Conservation (phyloP, 2,329 filamentous ascomycete species). For the Pseudocercospora ulei region DNA sequence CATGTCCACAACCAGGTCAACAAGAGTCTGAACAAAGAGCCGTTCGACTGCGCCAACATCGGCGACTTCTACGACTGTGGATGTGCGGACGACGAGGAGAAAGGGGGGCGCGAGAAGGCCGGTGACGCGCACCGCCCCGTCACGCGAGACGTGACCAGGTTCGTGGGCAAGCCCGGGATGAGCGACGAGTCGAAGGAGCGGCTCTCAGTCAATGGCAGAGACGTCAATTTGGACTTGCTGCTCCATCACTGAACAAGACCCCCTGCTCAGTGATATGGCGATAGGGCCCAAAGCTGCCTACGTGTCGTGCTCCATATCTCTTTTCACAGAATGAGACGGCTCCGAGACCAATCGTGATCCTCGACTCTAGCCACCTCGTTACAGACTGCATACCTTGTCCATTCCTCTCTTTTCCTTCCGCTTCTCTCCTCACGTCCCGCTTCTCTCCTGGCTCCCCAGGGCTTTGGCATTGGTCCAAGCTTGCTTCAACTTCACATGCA, state of each 20-base stretch:
- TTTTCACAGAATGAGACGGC: too few species aligned
- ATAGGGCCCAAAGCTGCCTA: too few species aligned
- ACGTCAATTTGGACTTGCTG: slow-evolving; percentile 29
- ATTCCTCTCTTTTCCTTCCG: too few species aligned
- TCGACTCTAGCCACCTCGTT: too few species aligned
- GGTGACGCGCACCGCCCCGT: slow-evolving; percentile 8
- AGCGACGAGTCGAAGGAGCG: slow-evolving; percentile 27
- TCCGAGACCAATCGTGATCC: too few species aligned
- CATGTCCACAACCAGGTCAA: slow-evolving; percentile 60
- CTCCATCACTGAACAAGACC: slow-evolving; percentile 4
- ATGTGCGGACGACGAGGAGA: slow-evolving; percentile 47
- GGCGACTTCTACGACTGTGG: slow-evolving; percentile 60
- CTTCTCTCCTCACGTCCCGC: too few species aligned
- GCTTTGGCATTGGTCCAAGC: too few species aligned
- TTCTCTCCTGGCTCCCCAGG: too few species aligned
- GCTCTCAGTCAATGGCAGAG: slow-evolving; percentile 28
- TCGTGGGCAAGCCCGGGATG: slow-evolving; percentile 27
- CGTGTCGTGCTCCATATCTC: too few species aligned
- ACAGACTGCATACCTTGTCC: too few species aligned
- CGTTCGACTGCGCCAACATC: slow-evolving; percentile 56
- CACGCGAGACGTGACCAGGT: slow-evolving; percentile 12
- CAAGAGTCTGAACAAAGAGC: slow-evolving; percentile 49
- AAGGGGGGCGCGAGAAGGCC: slow-evolving; percentile 16
- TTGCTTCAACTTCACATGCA: too few species aligned
- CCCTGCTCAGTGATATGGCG: too few species aligned